Conservation (phyloP, 805 yeast genomes). For the Torulaspora quercuum region DNA sequence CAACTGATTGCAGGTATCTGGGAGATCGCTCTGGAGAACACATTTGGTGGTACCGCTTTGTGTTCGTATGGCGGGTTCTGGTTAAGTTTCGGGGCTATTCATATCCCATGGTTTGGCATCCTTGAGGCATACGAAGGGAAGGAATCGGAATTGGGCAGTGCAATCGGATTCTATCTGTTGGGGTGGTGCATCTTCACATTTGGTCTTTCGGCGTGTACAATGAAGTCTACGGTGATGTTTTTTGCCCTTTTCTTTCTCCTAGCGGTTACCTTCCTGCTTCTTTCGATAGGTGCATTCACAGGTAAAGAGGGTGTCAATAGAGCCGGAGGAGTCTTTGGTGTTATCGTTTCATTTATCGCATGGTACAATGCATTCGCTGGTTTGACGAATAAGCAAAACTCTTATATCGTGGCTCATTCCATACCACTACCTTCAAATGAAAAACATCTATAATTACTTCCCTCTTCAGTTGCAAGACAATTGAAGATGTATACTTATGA, state of each 20-base stretch:
- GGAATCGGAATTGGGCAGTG: slow-evolving; percentile 41
- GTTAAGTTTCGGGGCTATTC: slow-evolving; percentile 57
- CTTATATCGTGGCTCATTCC: slow-evolving; percentile 39
- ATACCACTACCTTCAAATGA: slow-evolving; percentile 35
- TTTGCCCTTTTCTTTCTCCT: slow-evolving; percentile 53
- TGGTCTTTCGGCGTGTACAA: slow-evolving; percentile 50
- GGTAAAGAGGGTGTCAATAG: slow-evolving; percentile 41
- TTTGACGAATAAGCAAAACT: slow-evolving; percentile 59
- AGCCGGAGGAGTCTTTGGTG: slow-evolving; percentile 66
- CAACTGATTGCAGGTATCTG: slow-evolving; percentile 62
- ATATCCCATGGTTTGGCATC: slow-evolving; percentile 56
- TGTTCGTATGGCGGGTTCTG: slow-evolving; percentile 64
- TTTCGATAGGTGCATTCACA: slow-evolving; percentile 51
- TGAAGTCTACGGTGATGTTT: slow-evolving; percentile 64
- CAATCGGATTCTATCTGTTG: slow-evolving; percentile 55
- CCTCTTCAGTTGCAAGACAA: slow-evolving; percentile 2
- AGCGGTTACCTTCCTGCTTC: slow-evolving; percentile 51
- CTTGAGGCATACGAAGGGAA: slow-evolving; percentile 47
- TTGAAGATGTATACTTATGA: neutral
- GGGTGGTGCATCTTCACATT: slow-evolving; percentile 66
- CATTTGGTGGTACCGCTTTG: slow-evolving; percentile 63
- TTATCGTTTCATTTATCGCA: slow-evolving; percentile 56
- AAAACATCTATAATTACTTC: slow-evolving; percentile 11
- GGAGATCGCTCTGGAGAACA: slow-evolving; percentile 58
- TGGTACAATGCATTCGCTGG: slow-evolving; percentile 75